phyloP scores from a whole-genome alignment of 2,329 filamentous ascomycete genomes.

The Fusarium sp. region DNA sequence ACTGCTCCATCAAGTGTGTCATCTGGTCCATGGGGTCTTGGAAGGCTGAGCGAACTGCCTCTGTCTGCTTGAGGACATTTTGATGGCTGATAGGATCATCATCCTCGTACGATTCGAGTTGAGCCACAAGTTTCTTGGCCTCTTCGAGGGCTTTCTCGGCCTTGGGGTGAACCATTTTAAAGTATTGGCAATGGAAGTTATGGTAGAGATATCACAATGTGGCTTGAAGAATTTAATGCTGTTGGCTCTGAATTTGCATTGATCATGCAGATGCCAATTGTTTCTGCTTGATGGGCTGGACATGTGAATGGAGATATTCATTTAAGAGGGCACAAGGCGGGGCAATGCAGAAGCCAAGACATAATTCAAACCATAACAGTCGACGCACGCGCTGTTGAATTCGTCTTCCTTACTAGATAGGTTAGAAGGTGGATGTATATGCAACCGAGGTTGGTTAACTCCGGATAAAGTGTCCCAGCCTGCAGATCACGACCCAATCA shows the following conservation, averaged over 20 bases:
- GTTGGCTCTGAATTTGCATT: background rate
- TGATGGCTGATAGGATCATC: constrained; percentile 40
- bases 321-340: constrained; percentile 19
- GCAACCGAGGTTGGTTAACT: constrained; percentile 1
- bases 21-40: constrained; percentile 49
- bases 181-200: fast-evolving
- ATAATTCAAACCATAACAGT: background rate
- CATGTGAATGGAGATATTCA: constrained; percentile 20
- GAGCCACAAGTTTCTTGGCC: constrained; percentile 46
- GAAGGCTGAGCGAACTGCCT: constrained; percentile 44
- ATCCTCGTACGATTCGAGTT: constrained; percentile 47
- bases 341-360: constrained; percentile 10
- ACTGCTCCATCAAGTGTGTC: constrained; percentile 43
- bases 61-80: constrained; percentile 43
- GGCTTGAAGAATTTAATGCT: background rate
- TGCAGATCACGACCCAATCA: constrained; percentile 13
- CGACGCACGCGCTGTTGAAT: background rate
- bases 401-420: background rate
- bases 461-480: background rate
- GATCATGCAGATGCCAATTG: background rate
- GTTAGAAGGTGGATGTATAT: constrained; percentile 10
- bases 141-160: constrained; percentile 47
- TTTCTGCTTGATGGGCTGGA: background rate
- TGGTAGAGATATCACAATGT: background rate
- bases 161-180: constrained; percentile 41